Evolutionary conservation across 441 rosid genomes (phyloP).

Genomic region (Populus hybrid): DNA sequence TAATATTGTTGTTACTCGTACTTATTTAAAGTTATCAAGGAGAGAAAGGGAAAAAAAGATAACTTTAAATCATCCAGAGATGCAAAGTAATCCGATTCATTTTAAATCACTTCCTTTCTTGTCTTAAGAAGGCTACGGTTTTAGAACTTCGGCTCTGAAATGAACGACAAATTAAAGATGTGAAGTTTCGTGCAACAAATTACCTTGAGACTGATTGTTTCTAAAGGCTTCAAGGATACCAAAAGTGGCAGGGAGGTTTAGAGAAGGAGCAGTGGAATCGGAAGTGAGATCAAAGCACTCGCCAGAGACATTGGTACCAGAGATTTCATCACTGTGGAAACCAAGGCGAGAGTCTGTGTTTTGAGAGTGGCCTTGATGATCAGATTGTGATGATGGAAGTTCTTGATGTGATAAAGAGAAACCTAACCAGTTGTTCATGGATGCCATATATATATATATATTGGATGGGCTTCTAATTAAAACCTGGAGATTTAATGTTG

Average conservation of each 20-base stretch:
- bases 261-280: constrained; percentile 35
- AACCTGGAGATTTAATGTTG: neutral
- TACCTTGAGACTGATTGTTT: constrained; percentile 62
- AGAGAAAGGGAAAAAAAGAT: neutral
- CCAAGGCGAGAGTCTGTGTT: constrained; percentile 38
- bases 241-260: constrained; percentile 39
- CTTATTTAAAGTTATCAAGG: neutral
- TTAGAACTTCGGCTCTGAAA: constrained; percentile 19
- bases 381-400: constrained; percentile 35
- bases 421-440: constrained; percentile 75
- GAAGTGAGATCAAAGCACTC: constrained; percentile 52
- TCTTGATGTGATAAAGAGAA: constrained; percentile 70
- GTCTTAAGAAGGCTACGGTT: constrained; percentile 12
- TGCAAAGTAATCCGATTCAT: neutral
- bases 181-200: neutral
- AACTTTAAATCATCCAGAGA: constrained; percentile 3
- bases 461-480: neutral
- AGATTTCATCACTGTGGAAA: constrained; percentile 42
- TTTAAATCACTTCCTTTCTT: neutral
- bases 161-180: neutral
- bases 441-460: constrained; percentile 3
- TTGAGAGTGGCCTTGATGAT: constrained; percentile 35
- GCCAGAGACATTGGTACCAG: constrained; percentile 32
- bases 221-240: constrained; percentile 63
- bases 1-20: neutral